Conservation (phyloP, 2,329 filamentous ascomycete genomes). For the Ascochyta pisi region DNA sequence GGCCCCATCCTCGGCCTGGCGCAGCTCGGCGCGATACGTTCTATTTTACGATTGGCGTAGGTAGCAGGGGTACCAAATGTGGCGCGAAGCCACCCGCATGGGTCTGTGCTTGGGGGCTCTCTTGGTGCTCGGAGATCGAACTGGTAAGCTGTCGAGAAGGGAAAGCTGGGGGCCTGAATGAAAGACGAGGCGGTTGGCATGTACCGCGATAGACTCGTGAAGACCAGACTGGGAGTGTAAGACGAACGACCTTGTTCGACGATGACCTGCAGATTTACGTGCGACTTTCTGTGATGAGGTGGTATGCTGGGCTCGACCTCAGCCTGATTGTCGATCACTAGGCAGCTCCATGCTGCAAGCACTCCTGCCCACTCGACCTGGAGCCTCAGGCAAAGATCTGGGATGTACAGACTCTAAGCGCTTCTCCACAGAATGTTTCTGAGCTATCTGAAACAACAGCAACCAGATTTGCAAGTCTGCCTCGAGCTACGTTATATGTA, state of each 20-base stretch:
- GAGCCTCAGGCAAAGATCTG: neutral
- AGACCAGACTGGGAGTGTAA: neutral
- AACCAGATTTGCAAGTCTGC: neutral
- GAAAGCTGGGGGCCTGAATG: neutral
- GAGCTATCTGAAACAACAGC: neutral
- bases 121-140: neutral
- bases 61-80: neutral
- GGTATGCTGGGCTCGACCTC: neutral
- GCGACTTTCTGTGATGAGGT: neutral
- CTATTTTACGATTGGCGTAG: constrained; percentile 16
- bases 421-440: neutral
- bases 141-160: neutral
- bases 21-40: constrained; percentile 6
- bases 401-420: neutral
- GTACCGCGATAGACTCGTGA: neutral
- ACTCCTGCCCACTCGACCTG: neutral
- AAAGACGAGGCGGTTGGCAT: neutral
- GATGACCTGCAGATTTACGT: neutral
- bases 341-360: constrained; percentile 1
- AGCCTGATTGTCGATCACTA: constrained; percentile 6
- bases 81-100: constrained; percentile 13
- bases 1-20: constrained; percentile 3
- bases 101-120: neutral
- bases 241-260: neutral
- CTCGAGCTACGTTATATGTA: neutral